These are phyloP conservation scores for Cordyceps cateniannulata DNA, from an alignment of 2,329 filamentous ascomycete species.

Conservation along the genomic window DNA sequence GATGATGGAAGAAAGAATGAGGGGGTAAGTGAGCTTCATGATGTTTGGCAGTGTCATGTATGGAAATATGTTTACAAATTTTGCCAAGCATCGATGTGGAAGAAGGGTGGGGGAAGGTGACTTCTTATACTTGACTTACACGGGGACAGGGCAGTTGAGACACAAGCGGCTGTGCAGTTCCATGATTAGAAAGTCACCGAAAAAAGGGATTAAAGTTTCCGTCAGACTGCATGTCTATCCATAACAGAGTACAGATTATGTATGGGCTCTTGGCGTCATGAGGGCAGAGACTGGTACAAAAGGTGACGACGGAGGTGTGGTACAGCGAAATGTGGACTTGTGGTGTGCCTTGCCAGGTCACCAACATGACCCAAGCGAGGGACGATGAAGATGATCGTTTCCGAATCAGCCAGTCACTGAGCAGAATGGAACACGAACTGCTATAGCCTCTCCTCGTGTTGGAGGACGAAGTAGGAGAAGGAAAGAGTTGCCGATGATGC, in stretches of 20 bases:
- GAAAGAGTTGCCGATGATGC: not conserved
- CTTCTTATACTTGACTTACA: slow-evolving; percentile 16
- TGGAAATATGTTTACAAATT: not conserved
- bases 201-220: not conserved
- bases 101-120: slow-evolving; percentile 14
- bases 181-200: not conserved
- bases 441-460: not conserved
- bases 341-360: not conserved
- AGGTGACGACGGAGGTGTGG: not conserved
- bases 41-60: not conserved
- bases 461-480: not conserved
- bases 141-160: not conserved
- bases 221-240: not conserved
- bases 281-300: not conserved
- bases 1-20: not conserved
- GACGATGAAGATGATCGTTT: not conserved
- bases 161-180: not conserved
- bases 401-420: not conserved
- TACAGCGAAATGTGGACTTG: not conserved
- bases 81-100: not conserved
- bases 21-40: not conserved
- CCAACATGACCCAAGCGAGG: not conserved
- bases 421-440: too few species aligned
- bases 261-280: not conserved
- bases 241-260: not conserved